These are phyloP conservation scores for Neopestalotiopsis clavispora DNA, from an alignment of 2,329 filamentous ascomycete genomes.

Conservation along the genomic window DNA sequence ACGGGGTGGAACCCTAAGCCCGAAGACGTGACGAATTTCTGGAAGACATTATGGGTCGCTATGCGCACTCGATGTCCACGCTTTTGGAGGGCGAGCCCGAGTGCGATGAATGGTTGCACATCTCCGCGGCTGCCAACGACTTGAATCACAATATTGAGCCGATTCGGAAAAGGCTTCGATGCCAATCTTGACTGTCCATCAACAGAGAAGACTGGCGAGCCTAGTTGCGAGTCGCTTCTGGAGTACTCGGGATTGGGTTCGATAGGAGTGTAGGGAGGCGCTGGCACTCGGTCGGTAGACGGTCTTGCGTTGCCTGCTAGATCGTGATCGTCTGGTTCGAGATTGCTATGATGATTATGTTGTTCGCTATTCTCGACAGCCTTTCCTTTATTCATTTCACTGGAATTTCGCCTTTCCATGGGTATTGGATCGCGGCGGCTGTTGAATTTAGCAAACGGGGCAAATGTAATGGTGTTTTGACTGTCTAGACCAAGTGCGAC, in stretches of 20 bases:
- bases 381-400: neutral
- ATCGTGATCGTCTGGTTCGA: neutral
- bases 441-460: too few relatives aligned
- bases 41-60: conserved; percentile 74
- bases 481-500: neutral
- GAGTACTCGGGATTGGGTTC: neutral
- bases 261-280: neutral
- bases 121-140: conserved; percentile 77
- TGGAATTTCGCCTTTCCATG: neutral
- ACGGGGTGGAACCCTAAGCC: conserved; percentile 78
- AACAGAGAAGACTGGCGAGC: neutral
- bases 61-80: conserved; percentile 76
- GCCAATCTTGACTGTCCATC: conserved; percentile 37
- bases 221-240: neutral
- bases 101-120: conserved; percentile 75
- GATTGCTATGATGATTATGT: neutral
- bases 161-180: conserved; percentile 39
- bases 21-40: conserved; percentile 68
- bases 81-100: conserved; percentile 67
- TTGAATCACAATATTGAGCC: conserved; percentile 74
- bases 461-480: neutral
- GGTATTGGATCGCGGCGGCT: too few relatives aligned
- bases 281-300: neutral
- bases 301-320: neutral
- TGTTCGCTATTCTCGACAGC: neutral